A percentile compares a stretch with the other conserved stretches of the same genome.
phyloP scores from a whole-genome alignment of 257 asterid species.

The Solanum chmielewskii region DNA sequence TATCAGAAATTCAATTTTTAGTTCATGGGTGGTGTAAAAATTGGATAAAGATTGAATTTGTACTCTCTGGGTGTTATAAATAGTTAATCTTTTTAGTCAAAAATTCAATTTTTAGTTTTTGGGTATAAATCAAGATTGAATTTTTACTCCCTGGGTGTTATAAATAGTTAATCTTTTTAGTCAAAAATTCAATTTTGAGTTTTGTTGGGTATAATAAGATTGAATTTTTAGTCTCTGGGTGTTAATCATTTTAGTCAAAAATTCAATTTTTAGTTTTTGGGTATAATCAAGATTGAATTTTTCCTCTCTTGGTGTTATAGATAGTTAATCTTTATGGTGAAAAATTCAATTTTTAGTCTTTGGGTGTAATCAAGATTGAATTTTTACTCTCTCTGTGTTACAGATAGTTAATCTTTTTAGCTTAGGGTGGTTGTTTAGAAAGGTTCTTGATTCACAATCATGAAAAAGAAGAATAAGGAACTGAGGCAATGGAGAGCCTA shows the following conservation, averaged over 20 bases:
- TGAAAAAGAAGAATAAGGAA: constrained; percentile 9
- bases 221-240: background rate
- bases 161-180: background rate
- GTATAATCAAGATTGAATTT: background rate
- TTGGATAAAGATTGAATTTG: background rate
- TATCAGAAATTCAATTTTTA: background rate
- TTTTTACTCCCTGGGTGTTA: background rate
- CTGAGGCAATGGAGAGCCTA: constrained; percentile 44
- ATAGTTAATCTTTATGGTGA: background rate
- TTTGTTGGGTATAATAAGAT: background rate
- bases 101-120: too few relatives aligned
- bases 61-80: background rate
- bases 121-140: background rate
- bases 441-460: background rate
- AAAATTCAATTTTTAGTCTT: too few relatives aligned
- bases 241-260: background rate
- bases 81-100: background rate
- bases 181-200: background rate
- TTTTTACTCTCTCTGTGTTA: background rate
- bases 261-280: too few relatives aligned
- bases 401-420: background rate
- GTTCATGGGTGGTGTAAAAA: too few relatives aligned
- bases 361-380: too few relatives aligned
- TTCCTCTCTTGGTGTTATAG: background rate
- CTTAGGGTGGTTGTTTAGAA: background rate